Base-by-base conservation (phyloP, 1,284 basidiomycete genomes). In the Xerocomus minutiporus region DNA sequence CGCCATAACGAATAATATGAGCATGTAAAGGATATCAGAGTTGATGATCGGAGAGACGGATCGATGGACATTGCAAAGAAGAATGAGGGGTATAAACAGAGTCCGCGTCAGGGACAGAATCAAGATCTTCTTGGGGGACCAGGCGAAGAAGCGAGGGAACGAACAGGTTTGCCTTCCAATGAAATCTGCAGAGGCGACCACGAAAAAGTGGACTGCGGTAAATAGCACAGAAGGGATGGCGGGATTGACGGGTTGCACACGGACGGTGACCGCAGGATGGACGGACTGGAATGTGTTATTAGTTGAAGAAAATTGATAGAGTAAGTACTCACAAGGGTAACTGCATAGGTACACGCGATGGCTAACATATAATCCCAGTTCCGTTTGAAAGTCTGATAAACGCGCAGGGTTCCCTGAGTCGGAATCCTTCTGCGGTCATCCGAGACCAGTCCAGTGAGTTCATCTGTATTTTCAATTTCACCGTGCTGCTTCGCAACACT, bases 211-310 rank as follows among this genome's bases (percentile, higher is more conserved):
- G 38, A 84, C 59, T 3, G 83, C 78, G 52, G 74, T 83, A 72
- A 90, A 88, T 12, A 90, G 68, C 8, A 88, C 72, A 0, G 82
- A 81, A 58, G 82, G 81, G 11, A 74, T 77, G 32, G 60, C 57
- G 8, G 81, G 78, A 56, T 83, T 83, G 1, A 81, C 82, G 1
- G 91, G 80, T 35, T 71, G 66, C 46, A 94, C 80, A 0, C 85
- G 86, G 4, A 84, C 80, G 2, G 92, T 93, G 54, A 94, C 86
- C 3, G 91, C 80, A 3, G 92, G 92, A 68, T 83, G 93, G 40
- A 93, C 83, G 29, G 90, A 79, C 91, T 93, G 56, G 32, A 28
- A 17, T 41, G 28, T 4, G 32, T 3, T 17, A 38, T 56, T 47
- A 48, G 2, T 32, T 8, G 31, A 40, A 40, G 12, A 12, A 5